These are phyloP conservation scores for Hygrophoropsis aurantiaca DNA, from an alignment of 768 basidiomycete species.

Conservation along the genomic window DNA sequence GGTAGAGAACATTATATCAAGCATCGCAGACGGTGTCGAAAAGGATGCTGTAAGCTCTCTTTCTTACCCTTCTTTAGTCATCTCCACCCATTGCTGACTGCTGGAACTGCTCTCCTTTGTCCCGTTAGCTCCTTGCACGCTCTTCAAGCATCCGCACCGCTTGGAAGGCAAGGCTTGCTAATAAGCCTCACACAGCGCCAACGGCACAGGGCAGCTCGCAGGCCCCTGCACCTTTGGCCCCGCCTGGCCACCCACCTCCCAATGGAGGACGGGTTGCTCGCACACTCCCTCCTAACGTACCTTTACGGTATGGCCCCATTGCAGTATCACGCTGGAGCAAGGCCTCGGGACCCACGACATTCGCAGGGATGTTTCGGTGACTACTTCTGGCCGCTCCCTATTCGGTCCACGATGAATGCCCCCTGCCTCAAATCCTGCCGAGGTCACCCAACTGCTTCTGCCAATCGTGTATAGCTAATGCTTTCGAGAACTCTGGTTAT, in stretches of 20 bases:
- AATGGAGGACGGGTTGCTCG: constrained; percentile 23
- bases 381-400: neutral
- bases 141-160: constrained; percentile 63
- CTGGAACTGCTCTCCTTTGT: constrained; percentile 11
- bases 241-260: constrained; percentile 14
- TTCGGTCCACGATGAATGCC: neutral
- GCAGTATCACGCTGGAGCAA: constrained; percentile 69
- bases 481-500: too few relatives aligned
- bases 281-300: constrained; percentile 16
- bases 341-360: constrained; percentile 60
- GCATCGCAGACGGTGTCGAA: constrained; percentile 93
- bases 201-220: too few relatives aligned
- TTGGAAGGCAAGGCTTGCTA: constrained; percentile 67
- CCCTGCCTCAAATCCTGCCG: too few relatives aligned
- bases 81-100: too few relatives aligned
- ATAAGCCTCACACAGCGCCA: constrained; percentile 19
- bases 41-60: constrained; percentile 67
- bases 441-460: too few relatives aligned
- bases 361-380: constrained; percentile 71
- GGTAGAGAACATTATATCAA: constrained; percentile 86
- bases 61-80: constrained; percentile 4
- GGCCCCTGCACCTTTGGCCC: constrained; percentile 25
- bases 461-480: too few relatives aligned
- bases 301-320: constrained; percentile 60
- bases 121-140: constrained; percentile 75